Conservation (phyloP, 257 asterid species). For the Fraxinus americana region DNA sequence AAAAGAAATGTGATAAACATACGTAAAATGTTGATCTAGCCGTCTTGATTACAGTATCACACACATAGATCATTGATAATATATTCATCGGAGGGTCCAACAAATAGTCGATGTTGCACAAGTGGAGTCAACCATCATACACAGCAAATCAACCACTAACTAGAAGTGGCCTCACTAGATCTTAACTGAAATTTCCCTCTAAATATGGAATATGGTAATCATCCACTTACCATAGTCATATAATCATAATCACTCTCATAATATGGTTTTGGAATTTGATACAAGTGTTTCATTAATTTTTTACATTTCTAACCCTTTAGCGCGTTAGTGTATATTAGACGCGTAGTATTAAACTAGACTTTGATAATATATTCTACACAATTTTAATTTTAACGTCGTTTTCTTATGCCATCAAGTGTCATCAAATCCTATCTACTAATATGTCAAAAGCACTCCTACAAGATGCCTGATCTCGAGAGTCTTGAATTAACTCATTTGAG, state of each 20-base stretch:
- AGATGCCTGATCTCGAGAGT: neutral
- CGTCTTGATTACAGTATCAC: neutral
- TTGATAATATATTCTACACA: neutral
- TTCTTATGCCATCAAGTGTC: neutral
- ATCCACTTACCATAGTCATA: slow-evolving; percentile 34
- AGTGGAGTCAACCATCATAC: slow-evolving; percentile 20
- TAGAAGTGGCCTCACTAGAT: slow-evolving; percentile 25
- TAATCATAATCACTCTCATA: neutral
- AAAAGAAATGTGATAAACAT: neutral
- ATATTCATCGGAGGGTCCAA: neutral
- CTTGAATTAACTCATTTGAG: too few relatives aligned
- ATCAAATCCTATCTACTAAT: too few relatives aligned
- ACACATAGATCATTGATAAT: neutral
- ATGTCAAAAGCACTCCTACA: neutral
- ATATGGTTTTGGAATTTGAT: neutral
- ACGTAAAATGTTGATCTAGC: neutral
- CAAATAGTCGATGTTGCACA: neutral
- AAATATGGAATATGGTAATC: slow-evolving; percentile 33
- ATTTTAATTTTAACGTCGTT: neutral
- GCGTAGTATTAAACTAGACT: neutral
- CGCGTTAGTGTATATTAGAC: too few relatives aligned
- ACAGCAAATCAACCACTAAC: slow-evolving; percentile 39
- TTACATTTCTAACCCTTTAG: too few relatives aligned
- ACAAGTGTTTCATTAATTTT: neutral
- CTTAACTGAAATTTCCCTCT: slow-evolving; percentile 16